A percentile compares a stretch with the other conserved stretches of the same genome.
Conservation (phyloP, 495 filamentous ascomycete species). For the Penicillium lividum region DNA sequence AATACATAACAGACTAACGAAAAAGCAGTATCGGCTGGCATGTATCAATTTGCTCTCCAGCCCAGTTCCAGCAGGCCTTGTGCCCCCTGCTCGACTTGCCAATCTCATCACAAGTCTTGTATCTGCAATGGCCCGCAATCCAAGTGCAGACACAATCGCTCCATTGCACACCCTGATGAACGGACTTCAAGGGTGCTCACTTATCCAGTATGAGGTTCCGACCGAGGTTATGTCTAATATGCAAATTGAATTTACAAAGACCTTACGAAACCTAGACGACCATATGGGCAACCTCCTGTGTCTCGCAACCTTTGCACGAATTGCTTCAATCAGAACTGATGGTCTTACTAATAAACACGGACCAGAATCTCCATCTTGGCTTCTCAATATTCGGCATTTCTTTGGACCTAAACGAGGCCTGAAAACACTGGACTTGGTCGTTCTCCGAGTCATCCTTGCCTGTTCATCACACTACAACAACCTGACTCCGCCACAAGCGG, state of each 20-base stretch:
- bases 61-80: conserved; percentile 35
- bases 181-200: conserved; percentile 32
- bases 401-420: conserved; percentile 49
- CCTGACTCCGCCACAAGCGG: conserved; percentile 39
- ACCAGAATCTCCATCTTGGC: conserved; percentile 29
- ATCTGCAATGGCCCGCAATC: conserved; percentile 30
- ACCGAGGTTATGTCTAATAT: conserved; percentile 42
- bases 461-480: conserved; percentile 46
- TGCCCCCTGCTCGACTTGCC: conserved; percentile 42
- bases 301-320: conserved; percentile 49
- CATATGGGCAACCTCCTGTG: conserved; percentile 51
- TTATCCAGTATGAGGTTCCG: conserved; percentile 37
- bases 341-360: conserved; percentile 13
- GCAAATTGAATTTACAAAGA: conserved; percentile 47
- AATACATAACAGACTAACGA: not conserved
- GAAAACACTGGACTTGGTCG: conserved; percentile 58
- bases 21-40: conserved; percentile 34
- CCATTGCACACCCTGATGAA: conserved; percentile 45
- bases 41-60: conserved; percentile 46
- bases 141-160: conserved; percentile 43
- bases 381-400: conserved; percentile 47
- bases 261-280: conserved; percentile 47
- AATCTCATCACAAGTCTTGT: conserved; percentile 44
- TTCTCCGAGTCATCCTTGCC: conserved; percentile 52
- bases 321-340: conserved; percentile 28